These are phyloP conservation scores for Camellia sinensis DNA, from an alignment of 148 eudicot species.

Conservation along the genomic window DNA sequence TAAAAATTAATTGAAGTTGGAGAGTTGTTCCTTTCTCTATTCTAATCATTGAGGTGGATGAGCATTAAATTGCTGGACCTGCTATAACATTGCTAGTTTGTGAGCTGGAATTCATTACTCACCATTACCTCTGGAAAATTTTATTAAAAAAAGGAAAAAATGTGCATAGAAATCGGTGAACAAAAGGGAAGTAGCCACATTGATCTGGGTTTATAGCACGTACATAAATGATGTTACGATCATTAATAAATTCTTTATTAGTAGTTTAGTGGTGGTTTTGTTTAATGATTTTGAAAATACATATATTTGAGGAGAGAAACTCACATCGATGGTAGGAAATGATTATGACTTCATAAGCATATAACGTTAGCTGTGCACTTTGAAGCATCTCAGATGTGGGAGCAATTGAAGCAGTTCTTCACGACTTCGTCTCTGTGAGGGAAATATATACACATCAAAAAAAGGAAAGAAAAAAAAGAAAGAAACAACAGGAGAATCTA, in stretches of 20 bases:
- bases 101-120: too few relatives aligned
- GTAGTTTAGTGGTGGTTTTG: not conserved
- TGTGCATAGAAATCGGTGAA: too few relatives aligned
- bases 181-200: not conserved
- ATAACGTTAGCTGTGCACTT: slow-evolving; percentile 79
- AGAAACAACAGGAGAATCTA: too few relatives aligned
- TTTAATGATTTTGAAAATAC: not conserved
- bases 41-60: too few relatives aligned
- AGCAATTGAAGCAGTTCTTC: slow-evolving; percentile 73
- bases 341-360: not conserved
- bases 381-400: slow-evolving; percentile 71
- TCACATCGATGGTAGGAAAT: not conserved
- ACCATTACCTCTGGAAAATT: too few relatives aligned
- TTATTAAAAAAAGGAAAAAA: too few relatives aligned
- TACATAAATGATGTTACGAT: not conserved
- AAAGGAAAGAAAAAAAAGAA: too few relatives aligned
- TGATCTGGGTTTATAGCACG: not conserved
- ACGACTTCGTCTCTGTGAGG: slow-evolving; percentile 60
- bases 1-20: too few relatives aligned
- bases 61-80: too few relatives aligned
- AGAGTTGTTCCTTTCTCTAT: too few relatives aligned
- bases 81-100: too few relatives aligned
- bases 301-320: not conserved
- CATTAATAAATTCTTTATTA: not conserved
- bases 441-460: too few relatives aligned